Conservation (phyloP, 768 basidiomycete species). For the Punctularia strigosozonata region DNA sequence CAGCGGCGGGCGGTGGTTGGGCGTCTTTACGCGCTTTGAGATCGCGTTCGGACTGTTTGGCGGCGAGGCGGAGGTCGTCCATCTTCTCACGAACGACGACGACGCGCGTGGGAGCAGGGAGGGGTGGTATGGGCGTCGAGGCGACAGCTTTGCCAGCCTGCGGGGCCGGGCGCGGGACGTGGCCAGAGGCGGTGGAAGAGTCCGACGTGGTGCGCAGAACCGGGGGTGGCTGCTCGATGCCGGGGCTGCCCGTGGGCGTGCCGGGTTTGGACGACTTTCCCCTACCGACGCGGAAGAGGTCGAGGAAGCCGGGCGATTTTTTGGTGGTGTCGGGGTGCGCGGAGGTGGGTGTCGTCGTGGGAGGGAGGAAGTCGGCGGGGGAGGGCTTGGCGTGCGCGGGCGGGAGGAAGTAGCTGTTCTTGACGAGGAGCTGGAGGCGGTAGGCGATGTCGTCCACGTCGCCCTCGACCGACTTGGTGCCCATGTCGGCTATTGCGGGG, state of each 20-base stretch:
- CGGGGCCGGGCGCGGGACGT: conserved; percentile 16
- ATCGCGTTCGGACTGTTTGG: conserved; percentile 66
- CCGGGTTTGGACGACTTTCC: too few relatives aligned
- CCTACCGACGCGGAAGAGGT: conserved; percentile 60
- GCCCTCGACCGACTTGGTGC: conserved; percentile 15
- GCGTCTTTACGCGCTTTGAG: conserved; percentile 42
- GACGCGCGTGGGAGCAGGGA: conserved; percentile 28
- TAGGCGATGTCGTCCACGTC: conserved; percentile 74
- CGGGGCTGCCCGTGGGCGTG: conserved; percentile 38
- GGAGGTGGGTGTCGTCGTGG: conserved; percentile 13
- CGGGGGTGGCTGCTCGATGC: conserved; percentile 28
- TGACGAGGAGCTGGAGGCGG: conserved; percentile 71
- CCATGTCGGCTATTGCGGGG: conserved; percentile 11
- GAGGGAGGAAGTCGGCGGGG: conserved; percentile 47
- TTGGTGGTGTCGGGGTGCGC: conserved; percentile 21
- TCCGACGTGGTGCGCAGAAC: conserved; percentile 12
- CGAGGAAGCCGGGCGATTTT: conserved; percentile 49
- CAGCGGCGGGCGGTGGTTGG: conserved; percentile 24
- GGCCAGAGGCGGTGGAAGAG: conserved; percentile 37
- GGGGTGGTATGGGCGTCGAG: conserved; percentile 24
- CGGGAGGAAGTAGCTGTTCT: conserved; percentile 82
- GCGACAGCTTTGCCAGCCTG: conserved; percentile 24
- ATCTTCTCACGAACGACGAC: conserved; percentile 80
- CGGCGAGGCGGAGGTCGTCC: conserved; percentile 56
- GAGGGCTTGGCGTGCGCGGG: conserved; percentile 80